These are phyloP conservation scores for Colletotrichum sp. DNA, from an alignment of 2,329 filamentous ascomycete species.

Conservation along the genomic window DNA sequence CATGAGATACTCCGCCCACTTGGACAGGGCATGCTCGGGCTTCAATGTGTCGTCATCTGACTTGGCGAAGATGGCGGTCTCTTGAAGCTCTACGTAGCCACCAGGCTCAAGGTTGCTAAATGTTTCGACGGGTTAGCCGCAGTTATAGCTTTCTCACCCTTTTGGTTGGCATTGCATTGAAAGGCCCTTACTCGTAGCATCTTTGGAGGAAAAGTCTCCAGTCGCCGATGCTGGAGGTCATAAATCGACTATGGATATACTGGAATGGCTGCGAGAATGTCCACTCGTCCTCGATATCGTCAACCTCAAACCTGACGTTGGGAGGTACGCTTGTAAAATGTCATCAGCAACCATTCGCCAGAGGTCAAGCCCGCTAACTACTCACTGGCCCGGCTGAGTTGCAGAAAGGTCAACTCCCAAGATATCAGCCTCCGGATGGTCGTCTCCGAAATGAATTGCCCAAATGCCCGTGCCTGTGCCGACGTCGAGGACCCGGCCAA, in stretches of 20 bases:
- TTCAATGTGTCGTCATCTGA: not conserved
- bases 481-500: not conserved
- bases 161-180: not conserved
- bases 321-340: not conserved
- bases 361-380: too few relatives aligned
- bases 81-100: not conserved
- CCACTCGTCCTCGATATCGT: not conserved
- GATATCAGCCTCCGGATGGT: not conserved
- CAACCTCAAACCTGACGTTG: not conserved
- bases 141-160: accelerated
- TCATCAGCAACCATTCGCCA: not conserved
- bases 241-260: not conserved
- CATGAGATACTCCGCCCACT: accelerated
- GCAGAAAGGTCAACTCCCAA: not conserved
- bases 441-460: not conserved
- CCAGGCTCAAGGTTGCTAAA: not conserved
- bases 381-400: not conserved
- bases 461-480: not conserved
- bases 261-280: not conserved
- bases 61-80: not conserved
- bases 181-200: not conserved
- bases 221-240: not conserved
- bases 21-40: not conserved
- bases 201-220: not conserved
- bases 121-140: not conserved